Evolutionary conservation across 176 grass and related monocot genomes (phyloP), one percentile per base, ranked within the genome.

Genomic region (Rhipidocladum racemiflorum): DNA sequence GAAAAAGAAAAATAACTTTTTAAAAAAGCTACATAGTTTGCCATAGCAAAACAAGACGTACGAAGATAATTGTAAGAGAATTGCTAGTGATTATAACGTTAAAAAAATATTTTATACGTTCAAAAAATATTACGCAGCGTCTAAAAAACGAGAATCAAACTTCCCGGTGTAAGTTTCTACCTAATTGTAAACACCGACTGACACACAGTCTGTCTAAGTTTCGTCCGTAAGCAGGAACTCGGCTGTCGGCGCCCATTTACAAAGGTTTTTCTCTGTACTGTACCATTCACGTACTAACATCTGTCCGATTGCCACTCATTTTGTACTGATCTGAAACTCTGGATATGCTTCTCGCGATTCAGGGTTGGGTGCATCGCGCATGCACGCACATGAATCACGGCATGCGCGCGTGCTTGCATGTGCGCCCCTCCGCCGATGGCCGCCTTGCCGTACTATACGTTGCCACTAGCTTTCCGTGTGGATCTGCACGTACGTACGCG

Each of bases 331-430:
- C 38, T 7, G 38, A 30, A 13, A 44, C 2, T 9, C n/a, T 24
- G 13, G 23, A n/a, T 30, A 2, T 17, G 20, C n/a, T 61, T 36
- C 15, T 18, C 7, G 13, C 8, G 12, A 25, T 72, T 17, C 20
- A 34, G 6, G 61, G 66, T 6, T 61, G 79, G 80, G 18, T 44
- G 80, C 68, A 72, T 4, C 29, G 11, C 30, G 80, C 68, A 72
- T 2, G 56, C 80, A 59, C 80, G 56, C 80, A 64, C 80, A 64
- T 39, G 80, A 74, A 61, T 4, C 55, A 17, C 68, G 80, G 80
- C 80, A 63, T 23, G 69, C 29, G 69, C 64, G 68, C 68, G 80
- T 82, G 80, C 28, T 50, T 16, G 80, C 68, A 82, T 50, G 56
- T 59, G 69, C 69, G 18, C 53, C 53, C 21, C 53, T 44, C 29